A percentile compares a stretch with the other conserved stretches of the same genome.
Evolutionary conservation across 2,329 filamentous ascomycete species (phyloP).

Genomic region (Botrytis fabae): DNA sequence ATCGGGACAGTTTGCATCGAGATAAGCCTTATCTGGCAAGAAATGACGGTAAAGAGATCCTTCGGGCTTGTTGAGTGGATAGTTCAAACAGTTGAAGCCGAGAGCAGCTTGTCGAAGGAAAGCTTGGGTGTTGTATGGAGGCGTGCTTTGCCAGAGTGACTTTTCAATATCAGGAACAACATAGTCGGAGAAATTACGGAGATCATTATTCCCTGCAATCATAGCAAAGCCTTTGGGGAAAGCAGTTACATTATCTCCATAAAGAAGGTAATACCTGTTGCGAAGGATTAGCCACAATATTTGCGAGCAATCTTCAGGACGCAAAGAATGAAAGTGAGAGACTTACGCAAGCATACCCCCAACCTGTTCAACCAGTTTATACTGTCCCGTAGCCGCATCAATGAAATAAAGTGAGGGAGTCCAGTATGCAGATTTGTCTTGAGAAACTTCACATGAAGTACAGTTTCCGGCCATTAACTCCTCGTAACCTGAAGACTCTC

Average conservation of each 20-base stretch:
- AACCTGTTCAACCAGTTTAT: constrained; percentile 68
- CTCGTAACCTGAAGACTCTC: constrained; percentile 54
- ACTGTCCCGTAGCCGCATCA: constrained; percentile 44
- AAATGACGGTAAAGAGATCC: constrained; percentile 78
- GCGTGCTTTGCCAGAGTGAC: constrained; percentile 61
- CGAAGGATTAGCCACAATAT: constrained; percentile 27
- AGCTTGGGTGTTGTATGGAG: constrained; percentile 59
- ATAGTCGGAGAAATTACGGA: constrained; percentile 64
- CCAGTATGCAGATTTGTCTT: constrained; percentile 70
- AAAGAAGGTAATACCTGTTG: constrained; percentile 79
- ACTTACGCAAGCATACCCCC: constrained; percentile 85
- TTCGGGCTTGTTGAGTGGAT: constrained; percentile 48
- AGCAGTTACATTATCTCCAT: constrained; percentile 60
- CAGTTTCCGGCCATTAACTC: constrained; percentile 61
- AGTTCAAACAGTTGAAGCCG: constrained; percentile 96
- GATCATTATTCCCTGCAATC: constrained; percentile 71
- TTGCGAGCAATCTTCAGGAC: background rate
- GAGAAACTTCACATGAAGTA: constrained; percentile 62
- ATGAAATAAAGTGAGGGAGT: constrained; percentile 57
- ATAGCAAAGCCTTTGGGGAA: constrained; percentile 80
- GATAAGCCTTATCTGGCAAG: constrained; percentile 74
- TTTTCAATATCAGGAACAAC: constrained; percentile 67
- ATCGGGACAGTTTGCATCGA: constrained; percentile 79
- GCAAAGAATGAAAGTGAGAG: constrained; percentile 20
- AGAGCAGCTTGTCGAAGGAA: constrained; percentile 77